Conservation (phyloP, 2,329 filamentous ascomycete genomes). For the Sporothrix protearum region DNA sequence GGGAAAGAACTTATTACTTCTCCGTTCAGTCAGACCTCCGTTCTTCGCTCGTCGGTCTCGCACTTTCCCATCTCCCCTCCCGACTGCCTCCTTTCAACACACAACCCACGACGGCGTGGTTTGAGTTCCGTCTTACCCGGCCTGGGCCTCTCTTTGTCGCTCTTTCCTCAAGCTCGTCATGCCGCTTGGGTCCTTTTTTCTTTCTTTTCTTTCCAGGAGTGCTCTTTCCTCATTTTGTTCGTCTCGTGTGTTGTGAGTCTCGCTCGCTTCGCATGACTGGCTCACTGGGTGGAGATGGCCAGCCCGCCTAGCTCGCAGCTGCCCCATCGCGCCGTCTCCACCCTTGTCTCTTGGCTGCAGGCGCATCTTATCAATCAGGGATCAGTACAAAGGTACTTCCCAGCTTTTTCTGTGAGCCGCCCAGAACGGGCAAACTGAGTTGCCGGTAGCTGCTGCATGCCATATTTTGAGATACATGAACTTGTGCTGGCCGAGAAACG, state of each 20-base stretch:
- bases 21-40: not conserved
- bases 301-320: not conserved
- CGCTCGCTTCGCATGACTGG: not conserved
- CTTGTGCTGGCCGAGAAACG: not conserved
- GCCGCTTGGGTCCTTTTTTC: not conserved
- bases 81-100: not conserved
- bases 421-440: not conserved
- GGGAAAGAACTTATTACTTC: not conserved
- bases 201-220: not conserved
- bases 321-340: not conserved
- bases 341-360: constrained; percentile 14
- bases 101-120: not conserved
- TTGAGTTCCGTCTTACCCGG: not conserved
- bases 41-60: constrained; percentile 8
- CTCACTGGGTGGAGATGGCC: not conserved
- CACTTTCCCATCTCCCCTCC: not conserved
- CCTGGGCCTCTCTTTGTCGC: not conserved
- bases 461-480: not conserved
- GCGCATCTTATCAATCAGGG: constrained; percentile 26
- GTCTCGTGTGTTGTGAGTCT: not conserved
- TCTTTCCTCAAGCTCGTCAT: not conserved
- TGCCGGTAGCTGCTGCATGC: not conserved
- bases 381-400: constrained; percentile 17
- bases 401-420: not conserved
- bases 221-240: constrained; percentile 1